Evolutionary conservation across 495 filamentous ascomycete species (phyloP), one percentile per base, ranked within the genome.

Genomic region (Lindgomyces ingoldianus): DNA sequence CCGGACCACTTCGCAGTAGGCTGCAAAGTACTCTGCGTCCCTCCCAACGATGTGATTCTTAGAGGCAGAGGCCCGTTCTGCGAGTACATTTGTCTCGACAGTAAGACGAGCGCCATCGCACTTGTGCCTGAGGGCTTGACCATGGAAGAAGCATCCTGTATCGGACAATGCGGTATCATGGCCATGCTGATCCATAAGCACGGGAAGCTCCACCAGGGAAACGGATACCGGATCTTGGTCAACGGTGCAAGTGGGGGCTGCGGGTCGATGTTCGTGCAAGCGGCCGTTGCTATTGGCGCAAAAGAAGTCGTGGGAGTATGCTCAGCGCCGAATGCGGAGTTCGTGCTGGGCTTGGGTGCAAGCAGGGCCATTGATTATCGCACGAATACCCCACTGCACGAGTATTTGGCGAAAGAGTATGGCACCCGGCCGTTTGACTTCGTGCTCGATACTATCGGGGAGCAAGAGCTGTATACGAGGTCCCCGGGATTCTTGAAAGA

Each of bases 241-340:
- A 72, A 76, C 44, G 79, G 74, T 0, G 78, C 73, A 1, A 74
- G 75, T 51, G 79, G 79, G 3, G 79, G 77, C 26, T 54, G 76
- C 1, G 79, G 79, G 12, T 60, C 45, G 1, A 68, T 76, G 66
- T 73, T 68, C 25, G 69, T 79, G 60, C 79, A 81, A 66, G 67
- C 77, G 41, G 74, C 64, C 0, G 60, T 71, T 39, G 59, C 52
- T 39, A 74, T 78, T 14, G 77, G 75, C 6, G 69, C 64, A 12
- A 74, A 75, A 44, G 27, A 67, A 22, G 55, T 78, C 25, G 73
- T 78, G 25, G 76, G 68, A n/a, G 69, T 76, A 29, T 78, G 75
- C 52, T 76, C 75, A 24, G 70, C 68, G 24, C 29, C 68, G 60
- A 77, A 77, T 48, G 47, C 18, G 16, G 70, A 63, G 50, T 18